Base-by-base conservation (phyloP, 352 stramenopile species). In the Globisporangium middletonii region DNA sequence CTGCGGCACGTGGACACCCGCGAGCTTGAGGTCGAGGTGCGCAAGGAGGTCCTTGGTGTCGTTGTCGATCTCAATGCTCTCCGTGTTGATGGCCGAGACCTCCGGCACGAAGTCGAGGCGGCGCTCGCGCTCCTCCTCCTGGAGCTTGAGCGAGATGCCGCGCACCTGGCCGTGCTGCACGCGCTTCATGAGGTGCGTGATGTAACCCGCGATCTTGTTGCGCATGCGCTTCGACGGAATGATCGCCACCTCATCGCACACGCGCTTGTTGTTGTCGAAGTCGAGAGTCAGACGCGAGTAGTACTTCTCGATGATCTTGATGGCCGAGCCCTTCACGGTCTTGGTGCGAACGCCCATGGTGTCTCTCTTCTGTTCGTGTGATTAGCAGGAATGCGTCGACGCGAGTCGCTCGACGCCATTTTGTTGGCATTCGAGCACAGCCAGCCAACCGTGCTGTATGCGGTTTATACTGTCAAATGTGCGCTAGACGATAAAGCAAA, bases 251-350 rank as follows among this genome's bases (percentile, higher is more conserved):
- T 98, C 93, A 79, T 96, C 88, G 72, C 84, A 95, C 59, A 96
- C 94, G 63, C 94, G 86, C 90, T 99, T 99, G 95, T 99, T 99
- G 58, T 94, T 98, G 86, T 99, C 96, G 86, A 99, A 99, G 83
- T 99, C 98, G 15, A 99, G 79, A 50, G 96, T 99, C 59, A 99
- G 87, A 54, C 96, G 94, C 74, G 96, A 96, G 90, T 99, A 99
- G 86, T 99, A 99, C 86, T 99, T 99, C 89, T 99, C 98, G 67
- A 99, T 98, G 79, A 99, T 99, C 74, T 98, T 96, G 72, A 98
- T 94, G 77, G 98, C 96, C 73, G 93, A 98, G 86, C 97, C 98
- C 92, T 99, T 99, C 53, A 99, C 97, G 69, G 97, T 99, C 89
- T 99, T 99, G 63, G 97, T 99, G 86, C 97, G 96, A 68, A 99